Evolutionary conservation across 2,329 filamentous ascomycete species (phyloP).

Genomic region (Septoria linicola): DNA sequence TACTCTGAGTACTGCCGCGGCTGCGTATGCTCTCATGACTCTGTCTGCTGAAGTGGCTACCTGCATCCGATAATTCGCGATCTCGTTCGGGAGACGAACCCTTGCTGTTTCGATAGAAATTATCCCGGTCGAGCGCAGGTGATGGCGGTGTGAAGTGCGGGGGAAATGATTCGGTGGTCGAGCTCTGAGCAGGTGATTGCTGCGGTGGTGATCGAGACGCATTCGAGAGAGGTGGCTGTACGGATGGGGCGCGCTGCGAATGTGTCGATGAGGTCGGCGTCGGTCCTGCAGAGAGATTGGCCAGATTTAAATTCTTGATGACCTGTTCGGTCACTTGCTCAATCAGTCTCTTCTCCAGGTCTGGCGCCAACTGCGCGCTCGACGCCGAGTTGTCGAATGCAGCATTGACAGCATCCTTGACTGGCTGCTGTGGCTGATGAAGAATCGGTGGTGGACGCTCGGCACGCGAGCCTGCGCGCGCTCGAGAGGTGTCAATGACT

Average conservation of each 20-base stretch:
- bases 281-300: slow-evolving; percentile 21
- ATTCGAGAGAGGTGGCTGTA: slow-evolving; percentile 26
- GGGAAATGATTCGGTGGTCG: slow-evolving; percentile 49
- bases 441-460: slow-evolving; percentile 20
- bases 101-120: slow-evolving; percentile 25
- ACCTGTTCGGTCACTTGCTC: slow-evolving; percentile 58
- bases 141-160: slow-evolving; percentile 58
- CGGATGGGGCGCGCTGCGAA: slow-evolving; percentile 26
- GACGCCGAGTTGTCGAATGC: slow-evolving; percentile 55
- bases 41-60: slow-evolving; percentile 22
- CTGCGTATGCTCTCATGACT: slow-evolving; percentile 26
- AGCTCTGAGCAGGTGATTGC: slow-evolving; percentile 21
- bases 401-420: slow-evolving; percentile 58
- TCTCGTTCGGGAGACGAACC: slow-evolving; percentile 41
- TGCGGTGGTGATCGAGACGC: slow-evolving; percentile 40
- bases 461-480: slow-evolving; percentile 19
- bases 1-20: slow-evolving; percentile 24
- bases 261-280: slow-evolving; percentile 32
- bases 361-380: slow-evolving; percentile 55
- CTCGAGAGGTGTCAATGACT: slow-evolving; percentile 15
- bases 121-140: slow-evolving; percentile 36
- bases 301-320: slow-evolving; percentile 39
- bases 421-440: slow-evolving; percentile 42
- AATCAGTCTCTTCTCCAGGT: slow-evolving; percentile 61
- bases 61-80: slow-evolving; percentile 24